phyloP scores from a whole-genome alignment of 306 rosid species.

The Lathyrus aphaca region DNA sequence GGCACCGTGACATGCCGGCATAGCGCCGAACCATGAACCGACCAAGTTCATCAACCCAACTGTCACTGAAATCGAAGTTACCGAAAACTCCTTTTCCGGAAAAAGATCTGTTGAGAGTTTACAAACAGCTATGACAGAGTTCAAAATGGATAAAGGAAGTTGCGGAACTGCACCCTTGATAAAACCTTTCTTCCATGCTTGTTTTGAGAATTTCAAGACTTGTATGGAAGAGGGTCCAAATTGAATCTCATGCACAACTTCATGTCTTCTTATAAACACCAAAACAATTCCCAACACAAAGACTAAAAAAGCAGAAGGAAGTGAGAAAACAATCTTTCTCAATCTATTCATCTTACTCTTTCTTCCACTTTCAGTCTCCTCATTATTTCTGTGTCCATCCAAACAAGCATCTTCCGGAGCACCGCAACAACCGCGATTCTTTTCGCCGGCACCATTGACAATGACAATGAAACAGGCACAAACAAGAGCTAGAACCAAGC shows the following conservation, averaged over 20 bases:
- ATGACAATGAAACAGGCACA: slow-evolving; percentile 39
- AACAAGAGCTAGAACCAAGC: slow-evolving; percentile 39
- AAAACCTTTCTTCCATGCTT: slow-evolving; percentile 42
- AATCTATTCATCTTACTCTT: slow-evolving; percentile 11
- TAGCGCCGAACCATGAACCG: slow-evolving; percentile 43
- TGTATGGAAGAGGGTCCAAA: slow-evolving; percentile 40
- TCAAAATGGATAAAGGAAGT: slow-evolving; percentile 37
- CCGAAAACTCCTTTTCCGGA: slow-evolving; percentile 41
- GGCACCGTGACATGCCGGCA: slow-evolving; percentile 43
- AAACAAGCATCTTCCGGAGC: background rate
- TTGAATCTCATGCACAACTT: slow-evolving; percentile 35
- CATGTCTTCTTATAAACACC: slow-evolving; percentile 34
- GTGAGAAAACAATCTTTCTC: slow-evolving; percentile 39
- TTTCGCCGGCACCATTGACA: slow-evolving; percentile 43
- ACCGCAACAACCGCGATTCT: slow-evolving; percentile 26
- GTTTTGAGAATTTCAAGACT: slow-evolving; percentile 30
- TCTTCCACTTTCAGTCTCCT: background rate
- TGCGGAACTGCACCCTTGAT: slow-evolving; percentile 40
- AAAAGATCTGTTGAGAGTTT: slow-evolving; percentile 39
- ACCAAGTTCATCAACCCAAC: slow-evolving; percentile 43
- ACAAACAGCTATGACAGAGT: slow-evolving; percentile 43
- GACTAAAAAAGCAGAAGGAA: slow-evolving; percentile 43
- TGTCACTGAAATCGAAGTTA: slow-evolving; percentile 38
- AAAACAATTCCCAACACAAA: slow-evolving; percentile 40
- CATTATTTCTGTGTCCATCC: background rate